These are phyloP conservation scores for Barbarea vulgaris DNA, from an alignment of 345 rosid species.

Conservation along the genomic window DNA sequence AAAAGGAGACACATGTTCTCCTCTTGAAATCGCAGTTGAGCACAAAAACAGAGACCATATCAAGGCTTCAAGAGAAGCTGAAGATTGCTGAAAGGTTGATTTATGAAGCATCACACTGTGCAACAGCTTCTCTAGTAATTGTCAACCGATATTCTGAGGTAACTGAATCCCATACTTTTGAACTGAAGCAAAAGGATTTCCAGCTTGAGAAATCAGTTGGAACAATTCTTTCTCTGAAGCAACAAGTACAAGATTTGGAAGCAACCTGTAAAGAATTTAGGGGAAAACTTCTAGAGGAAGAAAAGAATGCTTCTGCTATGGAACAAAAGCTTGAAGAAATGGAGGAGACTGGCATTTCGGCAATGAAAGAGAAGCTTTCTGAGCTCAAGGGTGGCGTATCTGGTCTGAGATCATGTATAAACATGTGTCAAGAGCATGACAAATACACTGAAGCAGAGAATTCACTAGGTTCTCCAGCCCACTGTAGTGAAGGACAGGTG, in stretches of 20 bases:
- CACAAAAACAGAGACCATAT: slow-evolving; percentile 47
- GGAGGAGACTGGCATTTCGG: slow-evolving; percentile 58
- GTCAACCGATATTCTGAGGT: slow-evolving; percentile 71
- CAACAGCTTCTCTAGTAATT: slow-evolving; percentile 78
- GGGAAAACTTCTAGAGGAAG: slow-evolving; percentile 55
- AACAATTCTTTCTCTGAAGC: slow-evolving; percentile 46
- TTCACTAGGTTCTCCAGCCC: slow-evolving; percentile 34
- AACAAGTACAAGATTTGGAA: slow-evolving; percentile 51
- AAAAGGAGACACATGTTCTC: slow-evolving; percentile 66
- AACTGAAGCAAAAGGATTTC: slow-evolving; percentile 53
- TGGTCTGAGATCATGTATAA: slow-evolving; percentile 61
- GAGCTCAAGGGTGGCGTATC: slow-evolving; percentile 66
- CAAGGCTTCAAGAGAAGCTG: slow-evolving; percentile 58
- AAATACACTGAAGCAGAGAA: slow-evolving; percentile 38
- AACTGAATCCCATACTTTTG: slow-evolving; percentile 43
- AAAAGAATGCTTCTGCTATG: slow-evolving; percentile 49
- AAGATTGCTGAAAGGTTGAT: slow-evolving; percentile 55
- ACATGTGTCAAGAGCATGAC: slow-evolving; percentile 43
- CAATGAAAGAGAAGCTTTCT: slow-evolving; percentile 59
- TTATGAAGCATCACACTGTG: slow-evolving; percentile 57
- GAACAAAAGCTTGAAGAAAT: slow-evolving; percentile 58
- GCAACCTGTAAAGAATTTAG: slow-evolving; percentile 50
- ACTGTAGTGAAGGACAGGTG: slow-evolving; percentile 56
- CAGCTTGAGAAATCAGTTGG: slow-evolving; percentile 53
- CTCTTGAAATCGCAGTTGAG: slow-evolving; percentile 59